Percentiles rank a stretch among this genome's conserved stretches.
Evolutionary conservation across 139 green algal genomes (phyloP).

Genomic region (Chlorella sorokiniana): DNA sequence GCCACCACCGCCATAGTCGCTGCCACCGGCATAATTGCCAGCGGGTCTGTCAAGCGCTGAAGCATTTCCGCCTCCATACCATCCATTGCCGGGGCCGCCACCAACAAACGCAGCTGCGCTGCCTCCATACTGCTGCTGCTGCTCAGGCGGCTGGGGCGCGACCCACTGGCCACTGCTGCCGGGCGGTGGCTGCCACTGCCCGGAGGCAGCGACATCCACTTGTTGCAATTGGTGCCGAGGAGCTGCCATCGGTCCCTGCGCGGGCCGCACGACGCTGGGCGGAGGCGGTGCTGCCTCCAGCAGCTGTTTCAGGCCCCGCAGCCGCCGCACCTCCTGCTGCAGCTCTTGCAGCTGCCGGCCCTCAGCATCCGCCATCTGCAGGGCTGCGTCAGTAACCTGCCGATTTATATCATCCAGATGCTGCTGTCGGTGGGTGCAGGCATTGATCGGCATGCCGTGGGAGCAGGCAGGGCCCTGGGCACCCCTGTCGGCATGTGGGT

Average conservation of each 20-base stretch:
- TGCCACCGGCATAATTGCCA: background rate
- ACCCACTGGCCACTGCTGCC: background rate
- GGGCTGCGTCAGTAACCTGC: conserved; percentile 7
- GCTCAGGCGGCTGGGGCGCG: background rate
- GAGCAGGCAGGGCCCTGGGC: background rate
- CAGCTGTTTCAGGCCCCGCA: conserved; percentile 29
- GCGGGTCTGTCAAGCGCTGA: no score
- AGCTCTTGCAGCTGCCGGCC: background rate
- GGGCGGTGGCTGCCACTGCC: background rate
- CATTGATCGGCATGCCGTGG: conserved; percentile 5
- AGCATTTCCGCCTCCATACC: no score
- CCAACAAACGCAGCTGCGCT: background rate
- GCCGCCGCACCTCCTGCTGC: conserved; percentile 19
- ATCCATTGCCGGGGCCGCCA: background rate
- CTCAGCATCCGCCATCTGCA: conserved; percentile 27
- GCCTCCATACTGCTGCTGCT: conserved; percentile 17
- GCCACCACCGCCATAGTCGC: background rate
- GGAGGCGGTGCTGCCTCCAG: conserved; percentile 11
- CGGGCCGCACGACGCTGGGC: background rate
- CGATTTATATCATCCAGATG: conserved; percentile 40
- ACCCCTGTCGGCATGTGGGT: background rate
- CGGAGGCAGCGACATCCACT: background rate
- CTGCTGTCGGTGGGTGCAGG: conserved; percentile 21
- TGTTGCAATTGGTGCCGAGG: background rate
- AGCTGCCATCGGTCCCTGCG: background rate